Base-by-base conservation (phyloP, 2,329 filamentous ascomycete genomes). In the Fusarium chaquense region DNA sequence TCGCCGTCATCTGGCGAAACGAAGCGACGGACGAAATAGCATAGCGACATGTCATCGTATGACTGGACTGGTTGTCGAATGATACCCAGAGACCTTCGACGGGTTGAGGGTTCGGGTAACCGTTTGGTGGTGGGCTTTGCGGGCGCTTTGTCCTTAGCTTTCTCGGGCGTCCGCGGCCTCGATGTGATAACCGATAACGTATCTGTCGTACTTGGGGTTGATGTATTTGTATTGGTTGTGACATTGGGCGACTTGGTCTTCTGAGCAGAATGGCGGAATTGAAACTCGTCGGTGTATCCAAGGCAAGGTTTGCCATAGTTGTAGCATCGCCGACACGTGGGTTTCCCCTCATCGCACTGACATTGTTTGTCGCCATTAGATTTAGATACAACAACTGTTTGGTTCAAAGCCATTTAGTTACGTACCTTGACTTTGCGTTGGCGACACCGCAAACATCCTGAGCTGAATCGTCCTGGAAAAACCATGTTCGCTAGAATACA, bases 231-330 rank as follows among this genome's bases (percentile, higher is more conserved):
- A 5, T 5, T 28, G 4, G 54, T 41, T 0, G 67, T 44, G 9
- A 38, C 11, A 13, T 28, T 67, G 3, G 67, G 36, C 18, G 49
- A 33, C 11, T 52, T 54, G 2, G 28, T n/a, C 16, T 71, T 71
- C 2, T 45, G 60, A 5, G 47, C 41, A 6, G 65, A 69, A 60
- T 77, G 69, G 26, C 78, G 73, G 62, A 79, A 79, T 32, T 79
- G 76, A 51, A 79, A 79, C 61, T 77, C 73, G 56, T 79, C 78
- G 16, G 77, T 79, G 56, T 79, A 79, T 46, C 78, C 78, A 3
- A 73, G 72, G 24, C 78, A 79, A 2, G 73, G 71, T 54, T 77
- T 77, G 12, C 78, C 78, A 50, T 79, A 79, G 44, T 76, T 72
- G 56, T 73, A 61, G 47, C 75, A 79, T 52, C 77, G 75, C 22